Evolutionary conservation across 495 filamentous ascomycete genomes (phyloP).

Genomic region (Talaromyces borbonicus): DNA sequence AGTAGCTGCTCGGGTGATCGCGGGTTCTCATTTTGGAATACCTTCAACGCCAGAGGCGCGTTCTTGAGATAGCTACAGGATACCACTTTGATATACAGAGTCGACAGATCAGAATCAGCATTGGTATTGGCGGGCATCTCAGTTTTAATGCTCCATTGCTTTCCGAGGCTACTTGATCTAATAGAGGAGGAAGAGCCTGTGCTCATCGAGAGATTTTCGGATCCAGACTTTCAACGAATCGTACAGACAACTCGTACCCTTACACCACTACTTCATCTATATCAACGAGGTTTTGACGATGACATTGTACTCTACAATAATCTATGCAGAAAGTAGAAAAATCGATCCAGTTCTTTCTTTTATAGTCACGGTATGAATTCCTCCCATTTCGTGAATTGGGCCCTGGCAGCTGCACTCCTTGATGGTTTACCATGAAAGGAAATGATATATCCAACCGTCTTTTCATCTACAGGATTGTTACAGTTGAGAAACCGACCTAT

Average conservation of each 20-base stretch:
- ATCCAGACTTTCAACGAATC: neutral
- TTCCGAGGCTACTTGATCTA: neutral
- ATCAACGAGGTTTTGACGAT: neutral
- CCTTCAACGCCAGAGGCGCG: neutral
- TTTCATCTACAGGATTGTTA: neutral
- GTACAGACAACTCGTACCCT: neutral
- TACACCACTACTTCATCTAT: neutral
- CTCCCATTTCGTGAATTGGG: neutral
- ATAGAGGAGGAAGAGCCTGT: neutral
- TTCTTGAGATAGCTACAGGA: neutral
- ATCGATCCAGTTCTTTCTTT: neutral
- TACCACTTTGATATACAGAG: neutral
- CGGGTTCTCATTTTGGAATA: neutral
- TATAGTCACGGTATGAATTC: neutral
- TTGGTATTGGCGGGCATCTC: neutral
- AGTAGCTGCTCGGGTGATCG: neutral
- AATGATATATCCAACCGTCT: neutral
- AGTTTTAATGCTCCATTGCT: neutral
- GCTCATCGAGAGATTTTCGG: neutral
- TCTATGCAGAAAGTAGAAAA: neutral
- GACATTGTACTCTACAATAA: neutral
- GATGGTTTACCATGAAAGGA: neutral
- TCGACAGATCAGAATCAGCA: neutral
- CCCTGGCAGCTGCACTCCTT: neutral
- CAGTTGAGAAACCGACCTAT: neutral